phyloP scores from a whole-genome alignment of 768 basidiomycete species.

The Tulasnella sp. region DNA sequence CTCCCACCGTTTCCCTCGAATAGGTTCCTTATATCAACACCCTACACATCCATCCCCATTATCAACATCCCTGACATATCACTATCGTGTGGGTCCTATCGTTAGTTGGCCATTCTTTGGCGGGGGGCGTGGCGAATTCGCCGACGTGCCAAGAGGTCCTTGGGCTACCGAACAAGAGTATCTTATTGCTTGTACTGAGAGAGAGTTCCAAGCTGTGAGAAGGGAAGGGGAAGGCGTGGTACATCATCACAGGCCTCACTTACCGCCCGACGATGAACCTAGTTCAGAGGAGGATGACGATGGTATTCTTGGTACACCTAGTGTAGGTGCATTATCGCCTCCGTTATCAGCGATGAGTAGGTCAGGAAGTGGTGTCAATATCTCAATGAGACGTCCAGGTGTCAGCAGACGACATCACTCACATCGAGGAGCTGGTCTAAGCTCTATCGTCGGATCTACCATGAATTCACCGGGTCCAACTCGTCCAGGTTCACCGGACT shows the following conservation, averaged over 20 bases:
- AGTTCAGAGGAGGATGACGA: constrained; percentile 13
- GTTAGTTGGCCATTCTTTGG: constrained; percentile 89
- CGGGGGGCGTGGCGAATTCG: constrained; percentile 60
- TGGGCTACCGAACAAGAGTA: constrained; percentile 52
- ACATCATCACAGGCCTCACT: constrained; percentile 62
- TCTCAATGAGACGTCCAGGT: constrained; percentile 6
- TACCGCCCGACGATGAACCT: constrained; percentile 44
- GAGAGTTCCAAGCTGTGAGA: constrained; percentile 63
- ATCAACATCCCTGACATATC: not conserved
- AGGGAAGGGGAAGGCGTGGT: constrained; percentile 60
- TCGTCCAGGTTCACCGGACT: not conserved
- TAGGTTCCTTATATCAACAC: constrained; percentile 46
- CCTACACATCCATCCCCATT: constrained; percentile 1
- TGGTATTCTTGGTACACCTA: not conserved
- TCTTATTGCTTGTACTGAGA: constrained; percentile 47
- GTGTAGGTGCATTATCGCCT: not conserved
- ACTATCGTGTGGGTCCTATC: constrained; percentile 62
- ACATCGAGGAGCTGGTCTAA: constrained; percentile 10
- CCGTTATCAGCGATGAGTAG: not conserved
- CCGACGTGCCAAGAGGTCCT: constrained; percentile 66
- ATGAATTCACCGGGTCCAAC: not conserved
- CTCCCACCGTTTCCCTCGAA: constrained; percentile 57
- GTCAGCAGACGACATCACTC: constrained; percentile 10
- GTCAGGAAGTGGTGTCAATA: not conserved
- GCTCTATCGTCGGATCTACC: constrained; percentile 1